These are phyloP conservation scores for Cladosporium sphaerospermum DNA, from an alignment of 2,329 filamentous ascomycete species.

Conservation along the genomic window DNA sequence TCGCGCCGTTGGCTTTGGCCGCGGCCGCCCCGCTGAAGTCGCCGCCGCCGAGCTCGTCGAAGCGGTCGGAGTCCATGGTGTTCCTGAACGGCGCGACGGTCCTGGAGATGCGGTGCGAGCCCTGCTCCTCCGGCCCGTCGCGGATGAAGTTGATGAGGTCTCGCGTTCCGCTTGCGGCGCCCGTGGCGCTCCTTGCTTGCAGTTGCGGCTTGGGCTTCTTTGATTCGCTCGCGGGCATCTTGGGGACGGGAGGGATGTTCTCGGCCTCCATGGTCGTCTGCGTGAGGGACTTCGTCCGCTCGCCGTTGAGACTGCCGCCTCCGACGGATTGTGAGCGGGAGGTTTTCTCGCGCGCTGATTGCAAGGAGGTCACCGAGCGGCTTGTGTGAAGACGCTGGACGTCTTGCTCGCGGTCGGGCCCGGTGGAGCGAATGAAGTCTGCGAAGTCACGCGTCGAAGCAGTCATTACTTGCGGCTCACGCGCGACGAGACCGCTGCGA, in stretches of 20 bases:
- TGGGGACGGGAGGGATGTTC: conserved; percentile 25
- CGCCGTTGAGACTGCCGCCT: conserved; percentile 4
- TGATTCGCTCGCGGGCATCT: conserved; percentile 18
- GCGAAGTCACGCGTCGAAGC: conserved; percentile 78
- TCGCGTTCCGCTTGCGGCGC: conserved; percentile 64
- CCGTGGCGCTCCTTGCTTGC: conserved; percentile 48
- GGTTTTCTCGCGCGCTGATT: conserved; percentile 16
- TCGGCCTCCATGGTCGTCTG: conserved; percentile 10
- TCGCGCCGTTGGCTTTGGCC: not conserved
- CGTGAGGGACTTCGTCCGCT: conserved; percentile 14
- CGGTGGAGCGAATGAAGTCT: conserved; percentile 82
- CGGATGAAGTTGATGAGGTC: conserved; percentile 95
- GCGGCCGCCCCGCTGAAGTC: not conserved
- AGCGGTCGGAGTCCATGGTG: conserved; percentile 80
- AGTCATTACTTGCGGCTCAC: conserved; percentile 65
- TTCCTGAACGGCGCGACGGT: conserved; percentile 78
- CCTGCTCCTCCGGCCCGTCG: conserved; percentile 60
- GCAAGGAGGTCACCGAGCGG: conserved; percentile 23
- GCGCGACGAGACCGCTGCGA: conserved; percentile 42
- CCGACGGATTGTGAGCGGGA: conserved; percentile 21
- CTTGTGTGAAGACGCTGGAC: conserved; percentile 17
- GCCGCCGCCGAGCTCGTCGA: conserved; percentile 31
- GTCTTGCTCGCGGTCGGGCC: conserved; percentile 45
- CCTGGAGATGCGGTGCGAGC: conserved; percentile 68
- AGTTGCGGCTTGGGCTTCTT: conserved; percentile 21